phyloP scores from a whole-genome alignment of 176 grass and related monocot genomes.

The Cocos nucifera region DNA sequence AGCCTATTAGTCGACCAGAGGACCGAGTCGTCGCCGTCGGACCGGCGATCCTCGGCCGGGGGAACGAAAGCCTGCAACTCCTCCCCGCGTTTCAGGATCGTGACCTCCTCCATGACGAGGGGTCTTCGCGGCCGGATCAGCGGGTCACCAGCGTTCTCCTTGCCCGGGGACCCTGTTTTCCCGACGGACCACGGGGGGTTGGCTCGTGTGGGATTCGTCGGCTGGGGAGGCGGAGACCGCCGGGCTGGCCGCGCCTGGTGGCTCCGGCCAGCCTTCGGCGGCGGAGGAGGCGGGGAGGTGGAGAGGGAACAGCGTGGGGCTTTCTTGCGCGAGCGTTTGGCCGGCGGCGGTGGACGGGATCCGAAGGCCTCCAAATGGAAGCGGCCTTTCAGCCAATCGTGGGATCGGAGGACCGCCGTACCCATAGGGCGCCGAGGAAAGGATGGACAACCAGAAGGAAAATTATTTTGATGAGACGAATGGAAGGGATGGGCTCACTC shows the following conservation, averaged over 20 bases:
- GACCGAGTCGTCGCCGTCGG: not conserved
- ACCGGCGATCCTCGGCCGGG: not conserved
- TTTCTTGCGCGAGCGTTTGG: slow-evolving; percentile 1
- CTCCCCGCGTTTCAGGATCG: slow-evolving; percentile 73
- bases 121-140: not conserved
- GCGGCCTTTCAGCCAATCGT: slow-evolving; percentile 23
- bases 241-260: not conserved
- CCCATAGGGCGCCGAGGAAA: slow-evolving; percentile 19
- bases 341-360: slow-evolving; percentile 9
- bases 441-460: too few relatives aligned
- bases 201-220: not conserved
- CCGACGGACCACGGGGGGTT: not conserved
- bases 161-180: slow-evolving; percentile 17
- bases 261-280: not conserved
- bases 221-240: not conserved
- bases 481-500: too few relatives aligned
- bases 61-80: not conserved
- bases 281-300: not conserved
- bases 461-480: too few relatives aligned
- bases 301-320: slow-evolving; percentile 8
- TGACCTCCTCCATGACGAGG: slow-evolving; percentile 36
- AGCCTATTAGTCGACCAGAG: not conserved
- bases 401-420: slow-evolving; percentile 38
- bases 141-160: slow-evolving; percentile 6
- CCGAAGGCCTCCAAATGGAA: slow-evolving; percentile 39